Base-by-base conservation (phyloP, 1,139 yeast species). In the Candida sanyaensis region DNA sequence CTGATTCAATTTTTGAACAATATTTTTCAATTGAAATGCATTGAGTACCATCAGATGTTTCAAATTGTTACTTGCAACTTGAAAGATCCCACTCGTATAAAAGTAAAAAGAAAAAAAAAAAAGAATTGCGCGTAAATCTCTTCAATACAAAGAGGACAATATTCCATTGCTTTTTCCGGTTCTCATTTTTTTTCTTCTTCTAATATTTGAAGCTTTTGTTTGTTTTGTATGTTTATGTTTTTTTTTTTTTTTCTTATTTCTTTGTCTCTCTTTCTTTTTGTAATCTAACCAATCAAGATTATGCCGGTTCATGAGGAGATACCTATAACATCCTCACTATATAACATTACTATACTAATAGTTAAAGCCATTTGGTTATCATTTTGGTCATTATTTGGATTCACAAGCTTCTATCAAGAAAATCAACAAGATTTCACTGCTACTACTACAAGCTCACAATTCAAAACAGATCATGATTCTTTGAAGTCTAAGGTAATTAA, bases 281-380 rank as follows among this genome's bases (percentile, higher is more conserved):
- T 17, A 7, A 11, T 33, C 9, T 33, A 9, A 7, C 11, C 17
- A 36, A 36, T 23, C 28, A 24, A 31, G 13, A 42, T 33, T 26
- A 51, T 52, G 55, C 51, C 54, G 28, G 55, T 47, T 30, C 54
- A 52, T 38, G 43, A 37, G 17, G 49, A 44, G 28, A 49, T 50
- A n/a, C 52, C 56, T 2, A 24, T 48, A 24, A 30, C 46, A 10
- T 45, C 49, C 21, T 46, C 54, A 9, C 28, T 52, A 21, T 34
- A 43, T 28, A 52, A 53, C 38, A 10, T 53, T 11, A 11, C 43
- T 7, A 30, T 50, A 10, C 38, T 53, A 17, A 5, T 47, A 5
- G 26, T 46, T 11, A 52, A 52, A 36, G 30, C 52, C 3, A 13
- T 46, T 6, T 17, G 42, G 8, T 36, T 51, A 8, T 51, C 48